Evolutionary conservation across 2,329 filamentous ascomycete species (phyloP), one percentile per base, ranked within the genome.

Genomic region (Pseudogymnoascus sp.): DNA sequence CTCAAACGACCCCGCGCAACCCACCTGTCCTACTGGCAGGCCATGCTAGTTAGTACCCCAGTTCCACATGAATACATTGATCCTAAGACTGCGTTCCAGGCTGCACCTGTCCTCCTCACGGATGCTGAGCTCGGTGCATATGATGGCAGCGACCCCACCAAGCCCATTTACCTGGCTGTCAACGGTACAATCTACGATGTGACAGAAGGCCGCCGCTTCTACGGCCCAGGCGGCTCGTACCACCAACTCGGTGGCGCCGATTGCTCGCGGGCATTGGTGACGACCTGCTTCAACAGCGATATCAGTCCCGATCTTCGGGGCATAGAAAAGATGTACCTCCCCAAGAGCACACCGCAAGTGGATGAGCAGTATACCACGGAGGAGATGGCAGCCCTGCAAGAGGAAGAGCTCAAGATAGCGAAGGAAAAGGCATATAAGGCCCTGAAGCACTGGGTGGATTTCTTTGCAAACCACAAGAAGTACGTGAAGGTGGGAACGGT

Each of bases 111-210:
- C 60, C 78, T 83, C 72, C 82, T 98, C 40, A 96, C 91, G 0
- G 88, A 89, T 63, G 79, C 81, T 19, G 82, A 97, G 74, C 87
- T 99, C 59, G 75, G 83, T 53, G 74, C 79, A 60, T 96, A 89
- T 81, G 88, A 96, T 77, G 96, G 95, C 77, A 82, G 79, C 64
- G 87, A 96, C 75, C 79, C 86, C 8, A 75, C 77, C 6, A 86
- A 89, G 65, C 95, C 95, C 6, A 85, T 98, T 74, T 96, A 96
- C 79, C 84, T 99, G 63, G 91, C 92, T 66, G 86, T 99, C 71
- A 93, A 95, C 78, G 88, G 89, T 72, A 90, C 86, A 64, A 90
- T 96, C 77, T 95, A 89, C 81, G 91, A 96, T 75, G 91, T 96
- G 41, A 84, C 84, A n/a, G 77, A 82, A 31, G 87, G 86, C 62